Conservation (phyloP, 148 eudicot species). For the Camellia lanceoleosa region DNA sequence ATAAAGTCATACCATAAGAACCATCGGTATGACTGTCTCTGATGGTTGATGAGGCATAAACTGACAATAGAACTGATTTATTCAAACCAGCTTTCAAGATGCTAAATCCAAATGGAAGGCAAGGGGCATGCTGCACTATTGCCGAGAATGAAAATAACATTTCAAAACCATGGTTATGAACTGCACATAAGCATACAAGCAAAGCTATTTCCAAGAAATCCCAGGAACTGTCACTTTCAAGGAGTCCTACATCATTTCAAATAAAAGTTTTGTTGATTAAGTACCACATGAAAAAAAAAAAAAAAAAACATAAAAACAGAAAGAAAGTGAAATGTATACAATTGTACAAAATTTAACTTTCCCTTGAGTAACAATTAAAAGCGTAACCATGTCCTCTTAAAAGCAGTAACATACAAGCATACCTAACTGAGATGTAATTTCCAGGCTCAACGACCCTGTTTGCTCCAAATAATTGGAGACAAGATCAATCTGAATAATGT, state of each 20-base stretch:
- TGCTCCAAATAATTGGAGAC: constrained; percentile 53
- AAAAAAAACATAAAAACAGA: background rate
- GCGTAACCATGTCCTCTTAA: constrained; percentile 1
- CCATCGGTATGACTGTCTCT: constrained; percentile 41
- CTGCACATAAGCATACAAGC: constrained; percentile 92
- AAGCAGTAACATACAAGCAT: constrained; percentile 19
- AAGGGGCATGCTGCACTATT: constrained; percentile 89
- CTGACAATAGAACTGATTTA: constrained; percentile 91
- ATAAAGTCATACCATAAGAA: constrained; percentile 59
- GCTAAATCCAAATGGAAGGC: constrained; percentile 91
- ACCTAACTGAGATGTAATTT: constrained; percentile 82
- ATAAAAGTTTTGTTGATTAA: constrained; percentile 10
- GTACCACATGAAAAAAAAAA: background rate
- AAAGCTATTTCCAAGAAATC: constrained; percentile 84
- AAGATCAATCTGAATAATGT: constrained; percentile 76
- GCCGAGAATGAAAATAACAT: constrained; percentile 93
- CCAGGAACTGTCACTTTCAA: constrained; percentile 63
- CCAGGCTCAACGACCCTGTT: constrained; percentile 54
- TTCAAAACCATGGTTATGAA: constrained; percentile 89
- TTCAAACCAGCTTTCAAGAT: constrained; percentile 94
- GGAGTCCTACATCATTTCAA: constrained; percentile 57
- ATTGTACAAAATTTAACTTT: background rate
- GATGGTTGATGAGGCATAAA: constrained; percentile 65
- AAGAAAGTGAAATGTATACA: background rate
- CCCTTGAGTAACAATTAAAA: background rate